Evolutionary conservation across 352 stramenopile genomes (phyloP).

Genomic region (Pythium vanterpoolii): DNA sequence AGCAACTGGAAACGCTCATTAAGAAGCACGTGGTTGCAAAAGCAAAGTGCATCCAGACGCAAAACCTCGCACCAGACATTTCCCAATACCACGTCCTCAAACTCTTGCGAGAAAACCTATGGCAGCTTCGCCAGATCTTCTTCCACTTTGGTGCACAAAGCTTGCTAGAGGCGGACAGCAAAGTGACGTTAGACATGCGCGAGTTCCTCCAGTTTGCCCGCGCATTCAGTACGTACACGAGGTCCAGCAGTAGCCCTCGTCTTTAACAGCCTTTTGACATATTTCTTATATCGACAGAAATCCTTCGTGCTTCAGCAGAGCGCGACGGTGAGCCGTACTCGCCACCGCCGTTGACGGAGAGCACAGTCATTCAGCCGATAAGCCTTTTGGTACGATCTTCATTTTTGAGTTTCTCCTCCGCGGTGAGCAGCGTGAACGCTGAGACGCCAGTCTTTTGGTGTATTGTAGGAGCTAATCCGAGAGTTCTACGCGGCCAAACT

Average conservation of each 20-base stretch:
- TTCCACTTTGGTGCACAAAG: constrained; percentile 68
- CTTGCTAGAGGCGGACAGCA: constrained; percentile 51
- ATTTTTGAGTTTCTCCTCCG: background rate
- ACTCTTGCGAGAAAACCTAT: constrained; percentile 61
- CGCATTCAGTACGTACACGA: constrained; percentile 51
- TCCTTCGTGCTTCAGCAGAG: constrained; percentile 41
- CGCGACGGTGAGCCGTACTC: constrained; percentile 54
- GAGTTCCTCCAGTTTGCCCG: constrained; percentile 67
- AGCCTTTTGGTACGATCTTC: constrained; percentile 29
- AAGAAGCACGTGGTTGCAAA: constrained; percentile 46
- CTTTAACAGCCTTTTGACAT: constrained; percentile 1
- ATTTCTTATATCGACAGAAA: constrained; percentile 27
- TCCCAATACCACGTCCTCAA: constrained; percentile 69
- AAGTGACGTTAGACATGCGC: constrained; percentile 51
- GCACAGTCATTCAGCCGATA: constrained; percentile 42
- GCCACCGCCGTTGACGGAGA: constrained; percentile 27
- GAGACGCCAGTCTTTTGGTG: background rate
- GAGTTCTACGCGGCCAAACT: constrained; percentile 76
- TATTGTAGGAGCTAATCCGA: constrained; percentile 44
- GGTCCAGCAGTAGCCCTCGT: background rate
- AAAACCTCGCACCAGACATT: constrained; percentile 64
- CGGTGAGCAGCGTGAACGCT: background rate
- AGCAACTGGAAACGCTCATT: constrained; percentile 42
- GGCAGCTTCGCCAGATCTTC: constrained; percentile 77
- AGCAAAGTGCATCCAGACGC: constrained; percentile 50